A percentile compares a stretch with the other conserved stretches of the same genome.
phyloP scores from a whole-genome alignment of 75 land plant species.

The Pseudotsuga menziesii region DNA sequence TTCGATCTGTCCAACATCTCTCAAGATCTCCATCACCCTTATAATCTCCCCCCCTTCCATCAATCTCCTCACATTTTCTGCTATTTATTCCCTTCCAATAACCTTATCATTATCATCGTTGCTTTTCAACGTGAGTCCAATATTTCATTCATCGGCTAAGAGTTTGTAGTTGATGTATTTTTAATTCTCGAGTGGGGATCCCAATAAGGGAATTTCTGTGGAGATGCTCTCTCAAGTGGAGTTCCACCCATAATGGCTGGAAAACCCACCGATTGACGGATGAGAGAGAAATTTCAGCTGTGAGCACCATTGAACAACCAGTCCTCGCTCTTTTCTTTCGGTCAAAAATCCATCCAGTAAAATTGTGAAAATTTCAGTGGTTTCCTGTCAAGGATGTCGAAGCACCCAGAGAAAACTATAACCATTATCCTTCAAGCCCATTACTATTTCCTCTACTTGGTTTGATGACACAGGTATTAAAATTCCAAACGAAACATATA shows the following conservation, averaged over 20 bases:
- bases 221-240: constrained; percentile 21
- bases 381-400: neutral
- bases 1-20: no score
- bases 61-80: no score
- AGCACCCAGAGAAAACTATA: no score
- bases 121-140: no score
- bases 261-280: constrained; percentile 25
- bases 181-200: constrained; percentile 7
- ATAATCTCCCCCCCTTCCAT: neutral
- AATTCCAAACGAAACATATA: neutral
- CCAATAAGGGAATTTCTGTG: constrained; percentile 19
- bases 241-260: constrained; percentile 40
- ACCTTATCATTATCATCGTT: no score
- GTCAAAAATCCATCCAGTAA: constrained; percentile 13
- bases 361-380: neutral
- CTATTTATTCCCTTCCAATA: neutral
- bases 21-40: neutral
- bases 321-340: constrained; percentile 3
- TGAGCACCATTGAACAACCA: no score
- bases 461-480: neutral
- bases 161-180: constrained; percentile 2
- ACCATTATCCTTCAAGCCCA: no score
- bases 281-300: constrained; percentile 20
- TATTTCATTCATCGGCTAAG: neutral
- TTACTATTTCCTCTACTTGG: no score